Evolutionary conservation across 768 basidiomycete species (phyloP).

Genomic region (Daedaleopsis nitida): DNA sequence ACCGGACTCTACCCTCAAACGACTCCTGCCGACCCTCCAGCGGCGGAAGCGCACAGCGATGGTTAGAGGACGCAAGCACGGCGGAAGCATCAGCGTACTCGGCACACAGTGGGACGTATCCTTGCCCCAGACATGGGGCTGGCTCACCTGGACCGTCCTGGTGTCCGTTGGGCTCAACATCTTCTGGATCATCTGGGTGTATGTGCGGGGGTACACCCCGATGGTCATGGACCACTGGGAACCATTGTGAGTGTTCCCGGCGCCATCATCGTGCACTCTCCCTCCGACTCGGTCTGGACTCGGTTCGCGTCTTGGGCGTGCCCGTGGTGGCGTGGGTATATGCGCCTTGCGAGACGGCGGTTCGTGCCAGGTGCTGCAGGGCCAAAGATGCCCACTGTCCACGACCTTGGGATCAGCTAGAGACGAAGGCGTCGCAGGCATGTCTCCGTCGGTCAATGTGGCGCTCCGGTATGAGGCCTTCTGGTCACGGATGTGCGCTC

Average conservation of each 20-base stretch:
- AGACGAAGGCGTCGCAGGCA: too few relatives aligned
- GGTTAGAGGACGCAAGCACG: neutral
- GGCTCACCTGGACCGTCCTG: constrained; percentile 7
- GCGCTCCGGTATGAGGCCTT: too few relatives aligned
- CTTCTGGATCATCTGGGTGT: constrained; percentile 5
- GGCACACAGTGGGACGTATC: neutral
- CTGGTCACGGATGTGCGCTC: too few relatives aligned
- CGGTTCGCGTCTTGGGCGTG: neutral
- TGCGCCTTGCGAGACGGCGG: neutral
- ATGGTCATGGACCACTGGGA: constrained; percentile 6
- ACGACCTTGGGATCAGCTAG: too few relatives aligned
- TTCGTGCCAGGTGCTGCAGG: too few relatives aligned
- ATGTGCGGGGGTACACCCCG: neutral
- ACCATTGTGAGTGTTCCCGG: constrained; percentile 12
- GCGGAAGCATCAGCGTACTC: too few relatives aligned
- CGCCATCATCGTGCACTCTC: neutral
- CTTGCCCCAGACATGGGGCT: constrained; percentile 5
- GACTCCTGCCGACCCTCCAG: neutral
- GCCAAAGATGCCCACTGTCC: too few relatives aligned
- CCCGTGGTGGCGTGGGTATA: neutral
- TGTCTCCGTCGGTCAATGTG: too few relatives aligned
- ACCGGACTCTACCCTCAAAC: neutral
- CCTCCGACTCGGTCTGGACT: too few relatives aligned
- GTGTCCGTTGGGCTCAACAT: constrained; percentile 11
- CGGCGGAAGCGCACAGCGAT: neutral